A percentile compares a stretch with the other conserved stretches of the same genome.
Conservation (phyloP, 768 basidiomycete genomes). For the Termitomyces sp. region DNA sequence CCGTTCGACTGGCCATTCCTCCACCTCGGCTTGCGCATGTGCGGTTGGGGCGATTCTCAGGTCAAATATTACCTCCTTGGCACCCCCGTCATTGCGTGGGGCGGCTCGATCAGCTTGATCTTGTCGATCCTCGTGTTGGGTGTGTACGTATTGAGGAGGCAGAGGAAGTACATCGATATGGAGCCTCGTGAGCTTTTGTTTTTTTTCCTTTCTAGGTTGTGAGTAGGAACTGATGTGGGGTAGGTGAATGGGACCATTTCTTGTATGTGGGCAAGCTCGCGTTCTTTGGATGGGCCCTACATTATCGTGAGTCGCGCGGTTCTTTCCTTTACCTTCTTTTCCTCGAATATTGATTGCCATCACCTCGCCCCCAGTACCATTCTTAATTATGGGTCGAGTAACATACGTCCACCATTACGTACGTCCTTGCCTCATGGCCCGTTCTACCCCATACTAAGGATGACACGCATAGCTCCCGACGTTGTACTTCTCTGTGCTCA, state of each 20-base stretch:
- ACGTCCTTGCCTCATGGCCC: conserved; percentile 24
- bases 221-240: conserved; percentile 1
- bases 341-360: not conserved
- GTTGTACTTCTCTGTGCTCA: conserved; percentile 93
- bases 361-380: conserved; percentile 60
- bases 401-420: conserved; percentile 98
- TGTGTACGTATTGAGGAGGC: conserved; percentile 75
- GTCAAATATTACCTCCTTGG: conserved; percentile 93
- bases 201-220: not conserved
- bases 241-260: conserved; percentile 94
- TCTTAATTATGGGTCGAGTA: conserved; percentile 97
- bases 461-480: conserved; percentile 71
- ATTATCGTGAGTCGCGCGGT: conserved; percentile 61
- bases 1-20: conserved; percentile 95
- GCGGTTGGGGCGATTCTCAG: conserved; percentile 88
- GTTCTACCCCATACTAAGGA: not conserved
- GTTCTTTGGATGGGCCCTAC: conserved; percentile 87
- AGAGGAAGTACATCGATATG: conserved; percentile 91
- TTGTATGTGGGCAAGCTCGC: conserved; percentile 90
- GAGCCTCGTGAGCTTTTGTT: conserved; percentile 60
- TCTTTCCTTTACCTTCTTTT: not conserved
- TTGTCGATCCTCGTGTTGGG: conserved; percentile 48
- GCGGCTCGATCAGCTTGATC: conserved; percentile 62
- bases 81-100: conserved; percentile 94
- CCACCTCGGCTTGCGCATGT: conserved; percentile 90